Base-by-base conservation (phyloP, 176 grass and related monocot genomes). In the Raddia guianensis region DNA sequence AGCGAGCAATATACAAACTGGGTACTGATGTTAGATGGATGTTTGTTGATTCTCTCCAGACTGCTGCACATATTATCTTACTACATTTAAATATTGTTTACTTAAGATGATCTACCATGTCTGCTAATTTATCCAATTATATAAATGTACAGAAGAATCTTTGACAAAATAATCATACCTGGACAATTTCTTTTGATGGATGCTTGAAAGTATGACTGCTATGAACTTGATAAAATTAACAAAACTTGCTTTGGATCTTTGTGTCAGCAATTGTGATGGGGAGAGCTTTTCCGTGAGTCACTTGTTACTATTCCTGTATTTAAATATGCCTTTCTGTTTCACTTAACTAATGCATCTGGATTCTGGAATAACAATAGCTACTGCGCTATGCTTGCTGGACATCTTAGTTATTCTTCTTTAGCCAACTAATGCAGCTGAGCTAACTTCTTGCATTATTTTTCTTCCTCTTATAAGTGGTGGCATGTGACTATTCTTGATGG, bases 381-480 rank as follows among this genome's bases (percentile, higher is more conserved):
- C 9, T 53, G 44, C 44, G 62, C 63, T 34, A 33, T 57, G 20
- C 18, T 68, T 60, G 74, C 34, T 60, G 32, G 33, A 34, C 40
- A 46, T 9, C 54, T 71, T 34, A 8, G 14, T 50, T 61, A 14
- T 42, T 48, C 8, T 87, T 64, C 27, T 53, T 6, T 8, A 51
- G 74, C 33, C 45, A 73, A 81, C 8, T 52, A 5, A 54, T 82
- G 65, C 20, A 63, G 54, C 1, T 34, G 48, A 33, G 12, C n/a
- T 82, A 21, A 59, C 16, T 68, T 87, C 34, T 15, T 70, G 45
- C 44, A 40, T 40, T 32, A 61, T 63, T 63, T 21, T 20, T 52
- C 20, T 46, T 35, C 13, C 79, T 63, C 16, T 19, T 58, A 35
- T 20, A 87, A 81, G 20, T 53, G 54, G 0, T 52, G 21, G 47